Percentiles rank a stretch among this genome's conserved stretches.
Conservation (phyloP, 2,329 filamentous ascomycete genomes). For the Septoria linicola region DNA sequence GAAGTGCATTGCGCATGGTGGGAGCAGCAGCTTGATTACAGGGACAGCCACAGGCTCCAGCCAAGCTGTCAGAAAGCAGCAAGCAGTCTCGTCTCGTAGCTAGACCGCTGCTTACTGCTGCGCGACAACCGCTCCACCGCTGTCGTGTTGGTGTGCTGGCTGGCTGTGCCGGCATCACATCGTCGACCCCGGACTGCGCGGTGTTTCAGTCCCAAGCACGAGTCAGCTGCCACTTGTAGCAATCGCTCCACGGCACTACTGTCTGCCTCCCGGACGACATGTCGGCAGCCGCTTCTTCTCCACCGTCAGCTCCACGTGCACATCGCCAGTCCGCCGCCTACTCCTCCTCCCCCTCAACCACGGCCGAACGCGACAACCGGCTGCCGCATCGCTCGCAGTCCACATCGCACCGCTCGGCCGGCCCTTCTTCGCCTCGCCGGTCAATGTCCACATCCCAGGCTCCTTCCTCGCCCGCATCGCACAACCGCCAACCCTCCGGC, state of each 20-base stretch:
- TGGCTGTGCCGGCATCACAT: no score
- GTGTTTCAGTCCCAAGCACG: no score
- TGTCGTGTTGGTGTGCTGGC: no score
- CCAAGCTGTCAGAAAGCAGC: no score
- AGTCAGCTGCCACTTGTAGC: no score
- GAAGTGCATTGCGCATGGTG: no score
- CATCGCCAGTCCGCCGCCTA: conserved; percentile 36
- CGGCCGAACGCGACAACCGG: conserved; percentile 44
- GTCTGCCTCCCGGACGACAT: conserved; percentile 20
- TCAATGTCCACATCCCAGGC: conserved; percentile 40
- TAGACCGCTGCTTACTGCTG: no score
- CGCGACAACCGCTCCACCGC: no score
- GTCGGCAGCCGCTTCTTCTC: conserved; percentile 48
- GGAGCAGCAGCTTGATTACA: no score
- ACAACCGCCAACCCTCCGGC: conserved; percentile 45
- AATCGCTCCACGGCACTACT: not conserved
- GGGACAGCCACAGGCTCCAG: no score
- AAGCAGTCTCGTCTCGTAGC: no score
- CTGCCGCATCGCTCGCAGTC: conserved; percentile 42
- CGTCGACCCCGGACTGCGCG: no score
- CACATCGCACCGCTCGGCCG: conserved; percentile 34
- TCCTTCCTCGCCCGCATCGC: conserved; percentile 26
- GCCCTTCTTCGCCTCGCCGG: conserved; percentile 37
- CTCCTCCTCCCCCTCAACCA: conserved; percentile 4
- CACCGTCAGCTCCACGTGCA: conserved; percentile 48